Evolutionary conservation across 805 yeast species (phyloP), one percentile per base, ranked within the genome.

Genomic region (Candida hungchunana): DNA sequence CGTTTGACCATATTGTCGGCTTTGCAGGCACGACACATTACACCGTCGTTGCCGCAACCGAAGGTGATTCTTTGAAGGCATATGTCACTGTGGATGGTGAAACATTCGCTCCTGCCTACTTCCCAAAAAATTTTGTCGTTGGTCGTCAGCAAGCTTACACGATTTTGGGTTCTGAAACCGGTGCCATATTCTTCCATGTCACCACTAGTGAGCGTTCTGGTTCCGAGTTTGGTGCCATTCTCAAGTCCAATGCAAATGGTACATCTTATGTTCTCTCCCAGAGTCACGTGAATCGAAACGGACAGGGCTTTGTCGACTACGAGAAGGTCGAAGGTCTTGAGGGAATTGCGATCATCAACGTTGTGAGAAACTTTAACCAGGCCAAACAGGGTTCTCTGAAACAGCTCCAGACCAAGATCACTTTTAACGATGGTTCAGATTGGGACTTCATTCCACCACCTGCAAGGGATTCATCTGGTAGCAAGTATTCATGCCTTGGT

Each of bases 241-340:
- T 93, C 52, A 90, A 90, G 53, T 86, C 96, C 1, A 89, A 90
- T 58, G 83, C 83, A 13, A 86, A 88, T 50, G 98, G 98, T 43
- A 87, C 97, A 0, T 76, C 84, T 4, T 89, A 84, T 58, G 87
- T 82, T 2, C 61, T 78, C 18, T 66, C 88, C 4, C 69, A 83
- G 46, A 71, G 70, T 9, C 60, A 74, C 36, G 96, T 87, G n/a
- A 93, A 90, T 59, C 69, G 97, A 50, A 76, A 88, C 44, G 42
- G 44, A 4, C 46, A 40, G 3, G 97, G 97, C 0, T 88, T 59
- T 62, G 96, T 86, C 35, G 98, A 90, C 59, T 89, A 79, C 59
- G 97, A 93, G 54, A 76, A 80, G 45, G 69, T 88, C 44, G 80
- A 78, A 46, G 85, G 86, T 2, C 59, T 89, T 6, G 97, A 90